Conservation (phyloP, 2,329 filamentous ascomycete genomes). For the Penicillium sp. region DNA sequence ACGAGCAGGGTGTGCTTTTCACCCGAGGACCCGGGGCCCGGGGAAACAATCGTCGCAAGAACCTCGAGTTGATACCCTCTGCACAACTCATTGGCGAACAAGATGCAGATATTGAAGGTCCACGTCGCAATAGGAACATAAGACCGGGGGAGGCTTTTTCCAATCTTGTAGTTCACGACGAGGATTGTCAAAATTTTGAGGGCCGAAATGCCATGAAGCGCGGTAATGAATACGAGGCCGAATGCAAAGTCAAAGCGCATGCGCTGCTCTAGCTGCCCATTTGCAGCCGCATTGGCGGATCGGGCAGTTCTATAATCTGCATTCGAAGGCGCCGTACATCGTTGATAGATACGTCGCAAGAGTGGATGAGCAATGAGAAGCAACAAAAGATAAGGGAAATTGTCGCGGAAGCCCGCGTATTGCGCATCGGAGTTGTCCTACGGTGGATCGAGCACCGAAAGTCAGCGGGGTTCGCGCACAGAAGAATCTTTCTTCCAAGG, state of each 20-base stretch:
- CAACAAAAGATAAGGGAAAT: constrained; percentile 71
- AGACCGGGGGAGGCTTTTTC: constrained; percentile 61
- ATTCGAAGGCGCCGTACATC: constrained; percentile 41
- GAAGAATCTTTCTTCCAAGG: too few relatives aligned
- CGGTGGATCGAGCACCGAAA: constrained; percentile 14
- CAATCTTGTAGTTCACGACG: constrained; percentile 73
- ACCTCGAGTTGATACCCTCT: constrained; percentile 67
- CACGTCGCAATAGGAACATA: constrained; percentile 74
- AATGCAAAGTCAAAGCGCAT: constrained; percentile 78
- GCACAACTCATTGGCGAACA: constrained; percentile 86
- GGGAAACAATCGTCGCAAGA: constrained; percentile 51
- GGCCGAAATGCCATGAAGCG: constrained; percentile 77
- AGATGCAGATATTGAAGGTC: constrained; percentile 76
- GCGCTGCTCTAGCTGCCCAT: constrained; percentile 60
- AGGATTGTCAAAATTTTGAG: constrained; percentile 78
- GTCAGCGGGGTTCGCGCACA: constrained; percentile 5
- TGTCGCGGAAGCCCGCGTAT: constrained; percentile 77
- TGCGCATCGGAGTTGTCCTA: constrained; percentile 86
- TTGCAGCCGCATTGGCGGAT: constrained; percentile 25
- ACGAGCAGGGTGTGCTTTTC: constrained; percentile 44
- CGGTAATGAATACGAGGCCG: constrained; percentile 69
- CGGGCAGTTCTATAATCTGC: constrained; percentile 18
- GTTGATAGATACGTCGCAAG: constrained; percentile 66
- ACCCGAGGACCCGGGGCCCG: constrained; percentile 23
- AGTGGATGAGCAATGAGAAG: constrained; percentile 75